These are phyloP conservation scores for Xylariaceae sp. DNA, from an alignment of 2,329 filamentous ascomycete genomes.

Conservation along the genomic window DNA sequence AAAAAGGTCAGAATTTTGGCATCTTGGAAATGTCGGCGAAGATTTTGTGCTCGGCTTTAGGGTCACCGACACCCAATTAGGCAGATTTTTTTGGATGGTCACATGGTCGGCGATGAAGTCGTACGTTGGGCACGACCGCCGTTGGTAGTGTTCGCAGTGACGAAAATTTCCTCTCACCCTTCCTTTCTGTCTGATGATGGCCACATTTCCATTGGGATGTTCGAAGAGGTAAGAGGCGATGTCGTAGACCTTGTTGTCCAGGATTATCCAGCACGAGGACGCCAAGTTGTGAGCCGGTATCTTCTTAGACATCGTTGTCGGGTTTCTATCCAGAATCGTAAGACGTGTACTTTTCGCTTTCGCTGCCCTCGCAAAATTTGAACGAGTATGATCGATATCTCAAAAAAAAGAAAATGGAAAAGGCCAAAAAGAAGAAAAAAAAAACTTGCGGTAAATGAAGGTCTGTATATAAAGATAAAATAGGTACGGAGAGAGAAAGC, in stretches of 20 bases:
- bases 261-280: constrained; percentile 37
- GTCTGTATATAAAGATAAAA: background rate
- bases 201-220: constrained; percentile 31
- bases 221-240: constrained; percentile 34
- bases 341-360: too few species aligned
- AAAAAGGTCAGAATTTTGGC: too few species aligned
- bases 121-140: background rate
- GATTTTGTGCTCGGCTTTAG: too few species aligned
- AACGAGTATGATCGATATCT: too few species aligned
- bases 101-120: background rate
- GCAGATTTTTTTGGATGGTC: too few species aligned
- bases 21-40: too few species aligned
- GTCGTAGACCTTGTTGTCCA: constrained; percentile 34
- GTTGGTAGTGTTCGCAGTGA: background rate
- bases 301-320: constrained; percentile 23
- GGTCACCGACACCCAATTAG: too few species aligned
- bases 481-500: background rate
- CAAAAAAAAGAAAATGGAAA: too few species aligned
- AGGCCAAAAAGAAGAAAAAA: too few species aligned
- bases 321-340: background rate
- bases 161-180: background rate
- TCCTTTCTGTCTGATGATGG: constrained; percentile 30
- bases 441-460: background rate
- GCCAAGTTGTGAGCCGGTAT: constrained; percentile 33
- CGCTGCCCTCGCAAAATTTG: too few species aligned